A percentile compares a stretch with the other conserved stretches of the same genome.
Evolutionary conservation across 2,329 filamentous ascomycete genomes (phyloP).

Genomic region (Lachnum nothofagi): DNA sequence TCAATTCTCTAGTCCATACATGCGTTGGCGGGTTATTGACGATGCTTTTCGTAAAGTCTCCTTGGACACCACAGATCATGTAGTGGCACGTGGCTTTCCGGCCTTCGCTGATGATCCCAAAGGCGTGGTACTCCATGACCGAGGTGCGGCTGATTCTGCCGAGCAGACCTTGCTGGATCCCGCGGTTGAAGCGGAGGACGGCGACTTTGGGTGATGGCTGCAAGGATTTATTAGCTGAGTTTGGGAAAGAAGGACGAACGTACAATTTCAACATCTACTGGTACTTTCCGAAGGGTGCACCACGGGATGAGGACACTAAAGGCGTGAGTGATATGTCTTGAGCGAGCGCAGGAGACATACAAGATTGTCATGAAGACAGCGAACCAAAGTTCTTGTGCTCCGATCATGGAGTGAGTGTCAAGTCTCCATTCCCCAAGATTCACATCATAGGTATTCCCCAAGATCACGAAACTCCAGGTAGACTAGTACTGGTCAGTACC

Average conservation of each 20-base stretch:
- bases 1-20: constrained; percentile 39
- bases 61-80: constrained; percentile 41
- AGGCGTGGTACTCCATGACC: constrained; percentile 41
- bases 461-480: constrained; percentile 37
- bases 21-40: constrained; percentile 38
- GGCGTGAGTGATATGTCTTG: constrained; percentile 17
- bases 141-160: constrained; percentile 39
- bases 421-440: constrained; percentile 33
- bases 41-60: constrained; percentile 38
- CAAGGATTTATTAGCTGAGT: constrained; percentile 18
- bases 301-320: constrained; percentile 37
- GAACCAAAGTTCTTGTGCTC: constrained; percentile 39
- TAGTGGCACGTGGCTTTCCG: constrained; percentile 35
- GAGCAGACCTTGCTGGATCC: constrained; percentile 40
- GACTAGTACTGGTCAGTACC: constrained; percentile 25
- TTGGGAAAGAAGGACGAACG: constrained; percentile 13
- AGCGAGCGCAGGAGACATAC: constrained; percentile 23
- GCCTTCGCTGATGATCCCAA: constrained; percentile 40
- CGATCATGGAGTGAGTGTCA: constrained; percentile 34
- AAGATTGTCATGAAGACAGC: constrained; percentile 39
- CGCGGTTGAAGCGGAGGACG: constrained; percentile 37
- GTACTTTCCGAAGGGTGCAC: constrained; percentile 37
- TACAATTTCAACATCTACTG: constrained; percentile 38
- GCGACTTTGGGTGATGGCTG: constrained; percentile 40
- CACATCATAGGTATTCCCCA: constrained; percentile 38